Percentiles rank a stretch among this genome's conserved stretches.
phyloP scores from a whole-genome alignment of 768 basidiomycete species.

The Filobasidium floriforme region DNA sequence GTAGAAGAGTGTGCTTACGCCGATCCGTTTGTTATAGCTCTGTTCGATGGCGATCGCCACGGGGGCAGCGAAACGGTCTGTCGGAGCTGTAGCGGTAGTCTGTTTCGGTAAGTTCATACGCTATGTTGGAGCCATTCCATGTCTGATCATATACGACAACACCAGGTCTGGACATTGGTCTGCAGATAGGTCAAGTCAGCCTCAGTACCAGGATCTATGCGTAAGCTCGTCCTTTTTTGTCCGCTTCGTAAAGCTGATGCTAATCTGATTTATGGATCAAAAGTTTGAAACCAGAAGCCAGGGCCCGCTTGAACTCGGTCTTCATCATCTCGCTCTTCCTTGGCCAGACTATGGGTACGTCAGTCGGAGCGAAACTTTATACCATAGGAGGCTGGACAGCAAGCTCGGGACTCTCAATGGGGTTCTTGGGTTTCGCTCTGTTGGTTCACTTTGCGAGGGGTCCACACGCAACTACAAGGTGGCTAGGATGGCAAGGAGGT shows the following conservation, averaged over 20 bases:
- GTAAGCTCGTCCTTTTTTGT: constrained; percentile 40
- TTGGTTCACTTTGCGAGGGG: constrained; percentile 59
- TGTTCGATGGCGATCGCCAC: constrained; percentile 60
- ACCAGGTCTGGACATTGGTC: constrained; percentile 55
- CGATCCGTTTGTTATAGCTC: constrained; percentile 40
- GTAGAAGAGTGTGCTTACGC: neutral
- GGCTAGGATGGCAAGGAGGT: constrained; percentile 49
- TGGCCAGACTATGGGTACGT: constrained; percentile 75
- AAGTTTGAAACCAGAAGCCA: constrained; percentile 49
- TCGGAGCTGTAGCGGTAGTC: constrained; percentile 63
- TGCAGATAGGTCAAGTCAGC: constrained; percentile 68
- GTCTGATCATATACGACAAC: too few relatives aligned
- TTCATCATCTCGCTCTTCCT: constrained; percentile 65
- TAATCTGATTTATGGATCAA: constrained; percentile 25
- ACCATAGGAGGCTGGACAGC: constrained; percentile 63
- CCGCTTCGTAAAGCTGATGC: neutral
- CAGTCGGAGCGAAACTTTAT: constrained; percentile 66
- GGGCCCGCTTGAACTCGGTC: constrained; percentile 69
- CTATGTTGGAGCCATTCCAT: neutral
- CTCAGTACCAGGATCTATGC: constrained; percentile 56
- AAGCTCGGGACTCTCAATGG: constrained; percentile 57
- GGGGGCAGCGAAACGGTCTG: constrained; percentile 61
- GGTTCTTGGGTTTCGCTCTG: constrained; percentile 55
- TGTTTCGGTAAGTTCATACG: constrained; percentile 51
- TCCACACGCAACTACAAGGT: constrained; percentile 52